These are phyloP conservation scores for Murraya koenigii DNA, from an alignment of 345 rosid genomes.

Conservation along the genomic window DNA sequence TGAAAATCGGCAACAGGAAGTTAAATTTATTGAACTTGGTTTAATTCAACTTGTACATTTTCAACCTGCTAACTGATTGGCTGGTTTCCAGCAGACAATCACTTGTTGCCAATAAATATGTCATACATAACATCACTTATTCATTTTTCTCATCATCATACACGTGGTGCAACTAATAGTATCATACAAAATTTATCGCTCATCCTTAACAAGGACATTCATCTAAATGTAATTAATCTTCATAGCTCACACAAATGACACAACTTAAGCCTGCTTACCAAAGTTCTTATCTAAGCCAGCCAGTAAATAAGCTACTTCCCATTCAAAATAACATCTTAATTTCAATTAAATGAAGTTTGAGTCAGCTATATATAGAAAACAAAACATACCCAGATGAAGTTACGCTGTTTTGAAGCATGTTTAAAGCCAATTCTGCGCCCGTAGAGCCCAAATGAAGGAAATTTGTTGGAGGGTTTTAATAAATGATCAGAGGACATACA, in stretches of 20 bases:
- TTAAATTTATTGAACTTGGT: background rate
- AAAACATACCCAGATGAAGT: slow-evolving; percentile 41
- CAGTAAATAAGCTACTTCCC: background rate
- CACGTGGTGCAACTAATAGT: background rate
- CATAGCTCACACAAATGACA: background rate
- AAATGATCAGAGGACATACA: slow-evolving; percentile 6
- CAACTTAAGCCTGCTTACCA: background rate
- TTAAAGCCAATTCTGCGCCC: slow-evolving; percentile 21
- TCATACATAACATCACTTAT: background rate
- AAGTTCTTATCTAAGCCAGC: background rate
- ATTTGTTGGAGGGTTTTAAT: slow-evolving; percentile 21
- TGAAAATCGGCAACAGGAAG: background rate
- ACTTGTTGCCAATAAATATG: background rate
- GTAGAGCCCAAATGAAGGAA: slow-evolving; percentile 22
- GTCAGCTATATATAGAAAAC: background rate
- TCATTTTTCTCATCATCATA: background rate
- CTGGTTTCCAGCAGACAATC: background rate
- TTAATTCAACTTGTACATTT: background rate
- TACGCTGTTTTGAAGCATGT: slow-evolving; percentile 19
- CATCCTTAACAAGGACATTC: background rate
- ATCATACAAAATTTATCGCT: background rate
- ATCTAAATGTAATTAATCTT: background rate
- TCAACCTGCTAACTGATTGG: background rate
- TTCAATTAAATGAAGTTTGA: background rate
- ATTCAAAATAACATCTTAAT: background rate